Conservation (phyloP, 169 alveolate genomes). For the Eimeria acervulina region DNA sequence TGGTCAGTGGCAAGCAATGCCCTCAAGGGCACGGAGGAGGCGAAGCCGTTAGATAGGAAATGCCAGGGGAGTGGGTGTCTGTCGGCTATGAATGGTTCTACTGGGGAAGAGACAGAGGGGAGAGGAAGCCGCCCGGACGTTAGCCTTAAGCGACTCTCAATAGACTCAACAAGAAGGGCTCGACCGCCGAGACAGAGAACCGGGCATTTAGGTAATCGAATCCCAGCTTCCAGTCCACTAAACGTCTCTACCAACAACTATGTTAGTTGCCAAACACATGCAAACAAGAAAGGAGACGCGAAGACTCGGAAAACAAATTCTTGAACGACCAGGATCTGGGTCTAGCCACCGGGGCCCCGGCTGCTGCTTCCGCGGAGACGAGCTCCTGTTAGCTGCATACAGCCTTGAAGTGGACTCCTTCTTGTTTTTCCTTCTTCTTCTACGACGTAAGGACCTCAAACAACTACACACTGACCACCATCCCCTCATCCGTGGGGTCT, state of each 20-base stretch:
- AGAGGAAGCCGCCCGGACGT: neutral
- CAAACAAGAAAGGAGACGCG: neutral
- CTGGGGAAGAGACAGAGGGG: neutral
- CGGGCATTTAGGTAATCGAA: neutral
- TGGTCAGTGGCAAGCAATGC: slow-evolving; percentile 28
- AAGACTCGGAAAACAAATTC: slow-evolving; percentile 8
- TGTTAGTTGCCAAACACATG: neutral
- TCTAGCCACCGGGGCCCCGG: slow-evolving; percentile 76
- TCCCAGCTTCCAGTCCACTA: slow-evolving; percentile 23
- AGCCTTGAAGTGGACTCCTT: neutral
- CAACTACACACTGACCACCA: slow-evolving; percentile 12
- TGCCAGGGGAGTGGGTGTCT: neutral
- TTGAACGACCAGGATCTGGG: neutral
- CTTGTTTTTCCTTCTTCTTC: neutral
- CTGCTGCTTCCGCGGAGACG: slow-evolving; percentile 53
- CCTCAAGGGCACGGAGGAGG: neutral
- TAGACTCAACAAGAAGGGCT: slow-evolving; percentile 53
- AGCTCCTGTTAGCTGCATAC: neutral
- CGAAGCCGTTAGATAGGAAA: neutral
- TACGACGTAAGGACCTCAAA: neutral
- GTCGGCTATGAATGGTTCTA: neutral
- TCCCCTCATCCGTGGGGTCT: neutral
- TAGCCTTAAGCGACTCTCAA: neutral
- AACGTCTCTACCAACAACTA: slow-evolving; percentile 7
- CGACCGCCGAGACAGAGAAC: slow-evolving; percentile 59